These are phyloP conservation scores for Paracoccidioides lutzii DNA, from an alignment of 2,329 filamentous ascomycete genomes.

Conservation along the genomic window DNA sequence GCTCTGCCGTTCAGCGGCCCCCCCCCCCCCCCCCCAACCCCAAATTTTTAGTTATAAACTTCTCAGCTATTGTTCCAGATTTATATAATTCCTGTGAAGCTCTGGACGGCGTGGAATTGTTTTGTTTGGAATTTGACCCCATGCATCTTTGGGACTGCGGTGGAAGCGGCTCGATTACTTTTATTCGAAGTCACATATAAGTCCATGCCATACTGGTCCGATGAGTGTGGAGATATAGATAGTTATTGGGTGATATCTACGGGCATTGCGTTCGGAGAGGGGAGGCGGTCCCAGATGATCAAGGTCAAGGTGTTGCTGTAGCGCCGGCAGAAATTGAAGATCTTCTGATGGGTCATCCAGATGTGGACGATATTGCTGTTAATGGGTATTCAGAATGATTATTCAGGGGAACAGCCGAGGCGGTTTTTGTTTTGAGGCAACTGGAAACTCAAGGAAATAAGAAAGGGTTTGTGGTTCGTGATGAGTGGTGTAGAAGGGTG, in stretches of 20 bases:
- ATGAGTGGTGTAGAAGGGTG: background rate
- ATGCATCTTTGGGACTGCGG: background rate
- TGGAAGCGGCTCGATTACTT: background rate
- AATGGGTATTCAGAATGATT: slow-evolving; percentile 48
- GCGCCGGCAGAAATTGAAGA: slow-evolving; percentile 54
- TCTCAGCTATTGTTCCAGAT: background rate
- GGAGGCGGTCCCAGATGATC: slow-evolving; percentile 31
- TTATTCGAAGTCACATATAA: background rate
- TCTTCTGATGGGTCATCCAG: slow-evolving; percentile 43
- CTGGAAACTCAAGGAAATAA: background rate
- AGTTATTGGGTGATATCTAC: background rate
- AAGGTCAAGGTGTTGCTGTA: slow-evolving; percentile 49
- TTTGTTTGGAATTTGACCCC: background rate
- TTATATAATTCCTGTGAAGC: background rate
- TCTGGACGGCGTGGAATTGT: background rate
- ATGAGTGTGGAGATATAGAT: background rate
- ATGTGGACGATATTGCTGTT: slow-evolving; percentile 38
- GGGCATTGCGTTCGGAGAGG: background rate
- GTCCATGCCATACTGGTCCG: background rate
- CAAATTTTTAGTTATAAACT: background rate
- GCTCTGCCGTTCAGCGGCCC: background rate
- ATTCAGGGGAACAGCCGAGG: slow-evolving; percentile 44
- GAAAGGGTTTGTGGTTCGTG: background rate
- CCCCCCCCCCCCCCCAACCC: too few species aligned
- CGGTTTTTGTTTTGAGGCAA: slow-evolving; percentile 34